phyloP scores from a whole-genome alignment of 2,329 filamentous ascomycete genomes.

The Aspergillus sergii region DNA sequence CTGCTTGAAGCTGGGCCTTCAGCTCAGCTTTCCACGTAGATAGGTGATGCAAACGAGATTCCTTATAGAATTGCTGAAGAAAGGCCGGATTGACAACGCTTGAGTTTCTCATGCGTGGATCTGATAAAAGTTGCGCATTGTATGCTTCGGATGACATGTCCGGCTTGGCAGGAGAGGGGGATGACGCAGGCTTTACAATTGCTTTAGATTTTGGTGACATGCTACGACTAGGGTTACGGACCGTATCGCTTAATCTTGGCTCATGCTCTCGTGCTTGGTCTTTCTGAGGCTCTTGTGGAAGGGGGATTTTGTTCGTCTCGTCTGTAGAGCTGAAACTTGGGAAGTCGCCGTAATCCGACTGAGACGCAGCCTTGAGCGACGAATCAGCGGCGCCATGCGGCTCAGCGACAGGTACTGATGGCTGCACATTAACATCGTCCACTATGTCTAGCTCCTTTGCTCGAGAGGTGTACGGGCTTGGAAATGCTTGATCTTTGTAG shows the following conservation, averaged over 20 bases:
- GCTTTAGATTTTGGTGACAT: constrained; percentile 3
- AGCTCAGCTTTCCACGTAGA: constrained; percentile 96
- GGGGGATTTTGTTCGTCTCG: constrained; percentile 9
- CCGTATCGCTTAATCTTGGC: neutral
- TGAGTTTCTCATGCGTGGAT: constrained; percentile 83
- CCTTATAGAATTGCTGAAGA: constrained; percentile 89
- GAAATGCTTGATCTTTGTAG: constrained; percentile 79
- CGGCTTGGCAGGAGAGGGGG: constrained; percentile 36
- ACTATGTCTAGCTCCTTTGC: constrained; percentile 51
- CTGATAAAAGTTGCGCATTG: constrained; percentile 79
- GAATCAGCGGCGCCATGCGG: neutral
- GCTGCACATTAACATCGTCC: constrained; percentile 28
- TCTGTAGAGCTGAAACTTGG: constrained; percentile 33
- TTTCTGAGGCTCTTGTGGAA: neutral
- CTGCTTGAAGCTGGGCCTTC: constrained; percentile 81
- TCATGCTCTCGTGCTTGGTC: neutral
- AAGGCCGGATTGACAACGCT: constrained; percentile 93
- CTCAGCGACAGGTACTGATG: neutral
- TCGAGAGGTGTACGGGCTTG: constrained; percentile 80
- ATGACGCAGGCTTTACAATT: constrained; percentile 15
- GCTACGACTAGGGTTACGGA: neutral
- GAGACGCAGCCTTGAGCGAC: constrained; percentile 38
- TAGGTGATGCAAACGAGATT: constrained; percentile 91
- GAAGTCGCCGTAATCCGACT: constrained; percentile 48
- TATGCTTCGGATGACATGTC: constrained; percentile 85